phyloP scores from a whole-genome alignment of 805 yeast species.

The Zygosaccharomyces bisporus region DNA sequence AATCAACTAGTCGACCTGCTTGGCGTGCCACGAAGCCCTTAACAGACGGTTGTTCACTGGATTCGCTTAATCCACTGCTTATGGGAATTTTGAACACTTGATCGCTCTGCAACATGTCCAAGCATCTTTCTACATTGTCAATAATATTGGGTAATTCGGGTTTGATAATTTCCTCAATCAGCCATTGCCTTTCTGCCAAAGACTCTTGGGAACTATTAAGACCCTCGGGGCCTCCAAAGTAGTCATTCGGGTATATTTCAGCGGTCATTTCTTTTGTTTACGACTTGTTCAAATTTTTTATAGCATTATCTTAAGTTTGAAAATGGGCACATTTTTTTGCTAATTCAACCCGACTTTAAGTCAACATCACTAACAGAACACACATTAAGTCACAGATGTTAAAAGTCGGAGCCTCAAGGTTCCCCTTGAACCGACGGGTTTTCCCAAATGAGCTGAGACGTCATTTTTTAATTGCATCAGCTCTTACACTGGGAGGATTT shows the following conservation, averaged over 20 bases:
- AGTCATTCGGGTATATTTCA: slow-evolving; percentile 33
- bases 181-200: slow-evolving; percentile 41
- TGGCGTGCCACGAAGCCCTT: slow-evolving; percentile 60
- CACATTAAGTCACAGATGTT: not conserved
- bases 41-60: slow-evolving; percentile 29
- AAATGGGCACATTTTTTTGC: too few species aligned
- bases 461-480: slow-evolving; percentile 16
- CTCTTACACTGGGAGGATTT: slow-evolving; percentile 21
- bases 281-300: not conserved
- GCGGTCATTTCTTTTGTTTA: slow-evolving; percentile 31
- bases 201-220: slow-evolving; percentile 12
- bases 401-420: not conserved
- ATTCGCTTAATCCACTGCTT: slow-evolving; percentile 19
- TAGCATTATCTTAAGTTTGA: too few species aligned
- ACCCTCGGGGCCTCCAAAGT: slow-evolving; percentile 20
- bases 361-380: slow-evolving; percentile 1
- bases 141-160: slow-evolving; percentile 47
- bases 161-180: slow-evolving; percentile 43
- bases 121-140: slow-evolving; percentile 43
- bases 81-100: slow-evolving; percentile 54
- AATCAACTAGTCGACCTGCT: slow-evolving; percentile 49
- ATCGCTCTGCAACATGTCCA: slow-evolving; percentile 38
- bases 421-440: not conserved
- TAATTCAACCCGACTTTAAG: not conserved
- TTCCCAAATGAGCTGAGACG: slow-evolving; percentile 13